These are phyloP conservation scores for Spongispora temasekensis DNA, from an alignment of 1,284 basidiomycete genomes.

Conservation along the genomic window DNA sequence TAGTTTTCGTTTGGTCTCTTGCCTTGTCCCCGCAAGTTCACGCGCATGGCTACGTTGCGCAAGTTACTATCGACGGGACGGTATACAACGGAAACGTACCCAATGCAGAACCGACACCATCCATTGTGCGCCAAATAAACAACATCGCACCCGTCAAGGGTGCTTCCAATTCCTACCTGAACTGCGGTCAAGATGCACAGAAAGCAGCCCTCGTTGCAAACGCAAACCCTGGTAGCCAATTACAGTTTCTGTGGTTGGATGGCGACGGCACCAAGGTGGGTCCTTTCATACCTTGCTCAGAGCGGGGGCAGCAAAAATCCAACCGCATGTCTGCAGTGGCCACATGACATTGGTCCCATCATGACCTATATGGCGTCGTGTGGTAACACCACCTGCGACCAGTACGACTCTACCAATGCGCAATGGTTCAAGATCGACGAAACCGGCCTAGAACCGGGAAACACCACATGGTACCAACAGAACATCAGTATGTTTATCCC, in stretches of 20 bases:
- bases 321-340: slow-evolving; percentile 50
- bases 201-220: slow-evolving; percentile 53
- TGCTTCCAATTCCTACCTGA: slow-evolving; percentile 55
- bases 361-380: slow-evolving; percentile 74
- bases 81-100: slow-evolving; percentile 56
- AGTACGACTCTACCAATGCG: slow-evolving; percentile 57
- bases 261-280: slow-evolving; percentile 50
- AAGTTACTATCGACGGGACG: slow-evolving; percentile 57
- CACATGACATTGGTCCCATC: slow-evolving; percentile 70
- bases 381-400: slow-evolving; percentile 53
- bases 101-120: slow-evolving; percentile 40
- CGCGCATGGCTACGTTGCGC: slow-evolving; percentile 61
- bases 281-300: slow-evolving; percentile 12
- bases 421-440: slow-evolving; percentile 73
- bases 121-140: slow-evolving; percentile 62
- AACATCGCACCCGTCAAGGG: slow-evolving; percentile 63
- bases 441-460: slow-evolving; percentile 41
- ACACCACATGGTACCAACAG: slow-evolving; percentile 36
- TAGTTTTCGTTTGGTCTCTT: slow-evolving; percentile 29
- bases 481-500: slow-evolving; percentile 31
- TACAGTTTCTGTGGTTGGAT: slow-evolving; percentile 62
- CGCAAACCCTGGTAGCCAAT: slow-evolving; percentile 62
- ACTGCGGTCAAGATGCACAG: slow-evolving; percentile 62
- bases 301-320: background rate
- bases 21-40: slow-evolving; percentile 36